These are phyloP conservation scores for Populus hybrid DNA, from an alignment of 441 rosid genomes.

Conservation along the genomic window DNA sequence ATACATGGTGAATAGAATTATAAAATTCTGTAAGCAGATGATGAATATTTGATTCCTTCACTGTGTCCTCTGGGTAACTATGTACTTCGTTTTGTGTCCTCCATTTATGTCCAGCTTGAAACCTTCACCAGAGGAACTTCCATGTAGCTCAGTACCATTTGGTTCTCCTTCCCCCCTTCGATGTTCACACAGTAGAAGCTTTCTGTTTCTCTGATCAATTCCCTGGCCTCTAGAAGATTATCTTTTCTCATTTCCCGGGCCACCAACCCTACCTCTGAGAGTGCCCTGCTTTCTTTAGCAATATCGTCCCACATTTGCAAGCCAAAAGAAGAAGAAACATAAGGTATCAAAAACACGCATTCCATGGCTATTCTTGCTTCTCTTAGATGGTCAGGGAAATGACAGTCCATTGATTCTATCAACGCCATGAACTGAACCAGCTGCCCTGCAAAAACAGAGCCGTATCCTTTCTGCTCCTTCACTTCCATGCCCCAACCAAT, in stretches of 20 bases:
- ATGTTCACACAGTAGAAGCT: conserved; percentile 22
- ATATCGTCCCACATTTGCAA: conserved; percentile 20
- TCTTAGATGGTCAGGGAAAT: conserved; percentile 22
- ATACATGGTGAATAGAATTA: too few relatives aligned
- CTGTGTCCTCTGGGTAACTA: not conserved
- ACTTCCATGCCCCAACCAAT: conserved; percentile 8
- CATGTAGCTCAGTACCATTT: conserved; percentile 29
- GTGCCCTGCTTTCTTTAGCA: conserved; percentile 2
- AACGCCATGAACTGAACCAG: conserved; percentile 26
- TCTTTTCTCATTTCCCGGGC: conserved; percentile 22
- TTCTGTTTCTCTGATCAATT: conserved; percentile 28
- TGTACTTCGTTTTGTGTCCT: not conserved
- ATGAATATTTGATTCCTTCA: too few relatives aligned
- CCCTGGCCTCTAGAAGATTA: conserved; percentile 29
- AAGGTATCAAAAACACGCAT: conserved; percentile 35
- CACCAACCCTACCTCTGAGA: conserved; percentile 14
- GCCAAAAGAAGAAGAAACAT: conserved; percentile 22
- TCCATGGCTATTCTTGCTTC: conserved; percentile 44
- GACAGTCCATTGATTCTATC: conserved; percentile 30
- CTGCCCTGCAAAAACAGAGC: conserved; percentile 21
- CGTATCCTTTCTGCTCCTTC: conserved; percentile 7
- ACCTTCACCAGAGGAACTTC: conserved; percentile 32
- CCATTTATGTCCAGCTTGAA: conserved; percentile 28
- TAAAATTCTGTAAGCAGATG: too few relatives aligned
- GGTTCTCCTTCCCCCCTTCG: conserved; percentile 25